A percentile compares a stretch with the other conserved stretches of the same genome.
Evolutionary conservation across 225 moss, liverwort and hornwort species (phyloP).

Genomic region (Lunularia cruciata): DNA sequence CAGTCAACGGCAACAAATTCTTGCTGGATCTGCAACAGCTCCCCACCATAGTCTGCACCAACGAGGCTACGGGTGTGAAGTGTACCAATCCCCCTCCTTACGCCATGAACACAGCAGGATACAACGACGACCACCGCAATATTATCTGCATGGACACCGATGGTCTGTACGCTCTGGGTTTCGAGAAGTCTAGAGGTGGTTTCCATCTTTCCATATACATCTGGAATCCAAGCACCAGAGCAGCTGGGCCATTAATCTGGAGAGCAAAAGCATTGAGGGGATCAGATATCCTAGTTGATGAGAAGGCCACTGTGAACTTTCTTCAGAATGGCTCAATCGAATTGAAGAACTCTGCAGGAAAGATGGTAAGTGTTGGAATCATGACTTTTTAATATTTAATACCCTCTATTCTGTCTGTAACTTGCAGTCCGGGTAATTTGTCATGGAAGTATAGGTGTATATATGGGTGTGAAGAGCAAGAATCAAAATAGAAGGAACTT

Average conservation of each 20-base stretch:
- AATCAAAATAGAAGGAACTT: no score
- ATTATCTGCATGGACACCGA: not conserved
- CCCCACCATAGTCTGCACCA: conserved; percentile 1
- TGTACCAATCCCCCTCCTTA: not conserved
- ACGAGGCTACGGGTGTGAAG: not conserved
- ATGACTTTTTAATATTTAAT: no score
- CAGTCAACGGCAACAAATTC: not conserved
- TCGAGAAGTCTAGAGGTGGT: not conserved
- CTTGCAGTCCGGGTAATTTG: no score
- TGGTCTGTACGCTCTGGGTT: conserved; percentile 6
- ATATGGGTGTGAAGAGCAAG: no score
- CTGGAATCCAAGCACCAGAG: not conserved
- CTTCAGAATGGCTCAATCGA: not conserved
- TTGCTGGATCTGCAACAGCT: not conserved
- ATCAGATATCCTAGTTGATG: not conserved
- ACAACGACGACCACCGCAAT: not conserved
- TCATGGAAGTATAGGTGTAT: no score
- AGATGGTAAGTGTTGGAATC: conserved; percentile 3
- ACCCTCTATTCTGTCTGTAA: no score
- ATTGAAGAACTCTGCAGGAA: not conserved
- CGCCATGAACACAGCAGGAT: not conserved
- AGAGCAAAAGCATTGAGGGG: not conserved
- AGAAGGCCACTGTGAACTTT: not conserved
- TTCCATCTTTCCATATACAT: conserved; percentile 11
- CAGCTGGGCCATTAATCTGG: not conserved